A percentile compares a stretch with the other conserved stretches of the same genome.
These are phyloP conservation scores for Coemansia sp. DNA, from an alignment of 192 early-diverging fungal species.

Conservation along the genomic window DNA sequence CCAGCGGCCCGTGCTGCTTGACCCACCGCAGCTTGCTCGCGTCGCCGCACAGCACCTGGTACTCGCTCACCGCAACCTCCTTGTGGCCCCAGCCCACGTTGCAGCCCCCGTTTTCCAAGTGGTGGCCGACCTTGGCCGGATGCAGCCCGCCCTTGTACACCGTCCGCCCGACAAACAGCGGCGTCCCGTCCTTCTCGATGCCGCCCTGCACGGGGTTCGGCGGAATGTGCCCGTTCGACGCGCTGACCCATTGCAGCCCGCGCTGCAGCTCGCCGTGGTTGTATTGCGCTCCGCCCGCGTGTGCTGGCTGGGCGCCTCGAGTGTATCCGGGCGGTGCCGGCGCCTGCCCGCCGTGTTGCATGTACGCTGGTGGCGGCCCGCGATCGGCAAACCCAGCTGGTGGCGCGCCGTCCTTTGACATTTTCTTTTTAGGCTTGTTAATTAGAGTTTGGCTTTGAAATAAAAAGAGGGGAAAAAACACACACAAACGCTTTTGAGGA, in stretches of 20 bases:
- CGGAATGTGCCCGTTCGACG: constrained; percentile 43
- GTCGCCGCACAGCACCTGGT: constrained; percentile 63
- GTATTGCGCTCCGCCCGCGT: constrained; percentile 7
- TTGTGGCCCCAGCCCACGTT: constrained; percentile 58
- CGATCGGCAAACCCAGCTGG: neutral
- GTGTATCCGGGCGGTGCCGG: constrained; percentile 15
- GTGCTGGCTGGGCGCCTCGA: neutral
- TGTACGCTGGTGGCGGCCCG: neutral
- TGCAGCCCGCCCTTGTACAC: constrained; percentile 54
- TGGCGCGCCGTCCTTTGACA: too few species aligned
- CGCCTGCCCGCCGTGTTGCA: constrained; percentile 14
- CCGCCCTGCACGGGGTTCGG: constrained; percentile 59
- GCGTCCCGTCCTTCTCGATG: constrained; percentile 56
- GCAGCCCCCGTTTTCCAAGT: constrained; percentile 49
- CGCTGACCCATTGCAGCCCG: constrained; percentile 45
- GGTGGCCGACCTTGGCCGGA: constrained; percentile 53
- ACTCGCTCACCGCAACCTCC: constrained; percentile 49
- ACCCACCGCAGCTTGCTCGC: constrained; percentile 58
- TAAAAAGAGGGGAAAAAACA: too few species aligned
- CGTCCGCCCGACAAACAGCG: constrained; percentile 57
- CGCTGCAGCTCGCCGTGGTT: neutral
- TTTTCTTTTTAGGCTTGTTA: too few species aligned
- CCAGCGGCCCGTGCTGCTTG: constrained; percentile 42
- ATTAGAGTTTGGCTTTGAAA: too few species aligned
- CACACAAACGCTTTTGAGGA: too few species aligned